These are phyloP conservation scores for Triticum monococcum DNA, from an alignment of 176 grass and related monocot species.

Conservation along the genomic window DNA sequence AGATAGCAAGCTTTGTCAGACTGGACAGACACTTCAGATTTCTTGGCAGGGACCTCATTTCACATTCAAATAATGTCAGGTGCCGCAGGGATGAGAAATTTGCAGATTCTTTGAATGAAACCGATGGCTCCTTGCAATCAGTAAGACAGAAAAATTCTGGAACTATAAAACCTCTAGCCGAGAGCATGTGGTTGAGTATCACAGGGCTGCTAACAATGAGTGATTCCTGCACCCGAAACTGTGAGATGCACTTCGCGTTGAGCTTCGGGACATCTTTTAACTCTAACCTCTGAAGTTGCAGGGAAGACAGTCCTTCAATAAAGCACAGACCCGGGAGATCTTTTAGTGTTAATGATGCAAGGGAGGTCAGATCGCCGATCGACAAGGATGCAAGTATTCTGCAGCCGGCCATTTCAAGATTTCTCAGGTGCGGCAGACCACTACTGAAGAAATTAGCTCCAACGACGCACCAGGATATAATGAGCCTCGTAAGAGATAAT, in stretches of 20 bases:
- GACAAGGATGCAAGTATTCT: background rate
- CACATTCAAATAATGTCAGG: fast-evolving
- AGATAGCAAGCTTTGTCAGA: fast-evolving
- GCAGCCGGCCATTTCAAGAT: fast-evolving
- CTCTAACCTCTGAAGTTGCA: fast-evolving
- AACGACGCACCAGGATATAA: fast-evolving
- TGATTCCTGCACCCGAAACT: background rate
- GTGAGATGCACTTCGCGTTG: background rate
- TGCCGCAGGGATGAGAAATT: fast-evolving
- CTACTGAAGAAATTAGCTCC: background rate
- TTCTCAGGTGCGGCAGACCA: background rate
- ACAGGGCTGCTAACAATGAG: fast-evolving
- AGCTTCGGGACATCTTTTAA: background rate
- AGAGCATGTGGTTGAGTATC: background rate
- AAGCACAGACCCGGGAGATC: background rate
- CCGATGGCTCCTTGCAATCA: background rate
- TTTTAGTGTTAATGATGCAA: fast-evolving
- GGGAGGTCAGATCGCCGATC: background rate
- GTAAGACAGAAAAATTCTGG: fast-evolving
- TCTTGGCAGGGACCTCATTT: background rate
- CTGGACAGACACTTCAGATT: background rate
- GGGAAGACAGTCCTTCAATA: background rate
- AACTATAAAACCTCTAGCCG: background rate
- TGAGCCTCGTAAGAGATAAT: background rate
- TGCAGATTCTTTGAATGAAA: background rate